Percentiles rank a stretch among this genome's conserved stretches.
Conservation (phyloP, 495 filamentous ascomycete species). For the Neurospora sp. region DNA sequence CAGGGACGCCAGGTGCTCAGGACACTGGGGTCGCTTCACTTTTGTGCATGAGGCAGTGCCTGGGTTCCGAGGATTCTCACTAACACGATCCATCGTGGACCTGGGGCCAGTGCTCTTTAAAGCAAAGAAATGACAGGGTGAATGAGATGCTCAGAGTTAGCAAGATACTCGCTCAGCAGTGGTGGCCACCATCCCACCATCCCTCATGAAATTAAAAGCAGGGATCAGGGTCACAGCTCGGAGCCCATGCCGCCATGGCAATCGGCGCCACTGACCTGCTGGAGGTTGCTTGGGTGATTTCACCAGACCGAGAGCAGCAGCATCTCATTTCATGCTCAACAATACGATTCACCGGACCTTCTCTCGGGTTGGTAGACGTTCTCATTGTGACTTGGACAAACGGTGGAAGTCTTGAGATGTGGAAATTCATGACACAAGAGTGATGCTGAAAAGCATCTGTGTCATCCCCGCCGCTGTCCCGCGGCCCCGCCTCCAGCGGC, state of each 20-base stretch:
- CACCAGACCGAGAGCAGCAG: not conserved
- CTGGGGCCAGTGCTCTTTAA: not conserved
- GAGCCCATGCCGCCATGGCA: not conserved
- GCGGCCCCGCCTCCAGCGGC: not conserved
- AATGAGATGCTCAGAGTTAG: not conserved
- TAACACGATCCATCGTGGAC: not conserved
- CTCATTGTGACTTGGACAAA: not conserved
- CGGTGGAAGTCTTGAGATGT: not conserved
- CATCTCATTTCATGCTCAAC: not conserved
- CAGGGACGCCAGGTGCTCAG: not conserved
- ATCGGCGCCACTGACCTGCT: not conserved
- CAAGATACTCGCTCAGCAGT: not conserved
- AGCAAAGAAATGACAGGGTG: not conserved
- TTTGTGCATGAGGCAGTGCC: not conserved
- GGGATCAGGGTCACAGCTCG: not conserved
- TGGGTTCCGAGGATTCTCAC: not conserved
- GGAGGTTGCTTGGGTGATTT: not conserved
- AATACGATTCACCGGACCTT: not conserved
- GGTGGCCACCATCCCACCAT: not conserved
- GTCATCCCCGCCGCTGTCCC: not conserved
- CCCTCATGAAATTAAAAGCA: not conserved
- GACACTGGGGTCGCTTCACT: not conserved
- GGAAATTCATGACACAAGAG: not conserved
- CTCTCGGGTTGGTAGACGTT: not conserved
- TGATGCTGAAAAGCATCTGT: not conserved